Conservation (phyloP, 371 early-diverging fungal species). For the Rhizomucor miehei region DNA sequence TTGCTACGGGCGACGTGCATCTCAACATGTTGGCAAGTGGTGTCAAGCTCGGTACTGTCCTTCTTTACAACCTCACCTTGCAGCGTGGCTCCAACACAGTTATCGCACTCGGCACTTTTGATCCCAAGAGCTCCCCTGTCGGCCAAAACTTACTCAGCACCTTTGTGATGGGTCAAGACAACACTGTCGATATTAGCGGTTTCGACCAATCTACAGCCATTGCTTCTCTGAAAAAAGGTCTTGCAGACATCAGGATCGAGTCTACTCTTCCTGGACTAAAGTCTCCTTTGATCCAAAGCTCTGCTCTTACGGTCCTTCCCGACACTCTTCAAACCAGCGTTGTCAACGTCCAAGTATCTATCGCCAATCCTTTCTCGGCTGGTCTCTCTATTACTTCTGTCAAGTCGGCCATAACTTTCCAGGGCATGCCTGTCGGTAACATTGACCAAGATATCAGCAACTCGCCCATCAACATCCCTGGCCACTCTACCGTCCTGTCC, state of each 20-base stretch:
- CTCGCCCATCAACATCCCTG: constrained; percentile 38
- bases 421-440: constrained; percentile 50
- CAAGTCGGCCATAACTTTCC: constrained; percentile 42
- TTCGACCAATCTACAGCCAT: constrained; percentile 43
- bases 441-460: constrained; percentile 47
- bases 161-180: constrained; percentile 55
- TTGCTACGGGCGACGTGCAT: constrained; percentile 51
- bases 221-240: constrained; percentile 42
- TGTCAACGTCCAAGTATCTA: constrained; percentile 49
- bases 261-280: constrained; percentile 53
- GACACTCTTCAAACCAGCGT: constrained; percentile 40
- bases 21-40: constrained; percentile 44
- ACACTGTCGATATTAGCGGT: constrained; percentile 46
- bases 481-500: constrained; percentile 32
- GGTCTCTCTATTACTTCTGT: constrained; percentile 49
- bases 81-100: constrained; percentile 49
- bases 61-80: constrained; percentile 42
- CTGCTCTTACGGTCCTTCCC: constrained; percentile 42
- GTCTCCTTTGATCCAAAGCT: constrained; percentile 46
- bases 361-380: constrained; percentile 58
- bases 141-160: constrained; percentile 52
- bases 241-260: constrained; percentile 40
- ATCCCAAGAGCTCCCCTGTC: constrained; percentile 43
- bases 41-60: constrained; percentile 45
- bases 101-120: constrained; percentile 42